Evolutionary conservation across 2,329 filamentous ascomycete genomes (phyloP).

Genomic region (Clarireedia paspali): DNA sequence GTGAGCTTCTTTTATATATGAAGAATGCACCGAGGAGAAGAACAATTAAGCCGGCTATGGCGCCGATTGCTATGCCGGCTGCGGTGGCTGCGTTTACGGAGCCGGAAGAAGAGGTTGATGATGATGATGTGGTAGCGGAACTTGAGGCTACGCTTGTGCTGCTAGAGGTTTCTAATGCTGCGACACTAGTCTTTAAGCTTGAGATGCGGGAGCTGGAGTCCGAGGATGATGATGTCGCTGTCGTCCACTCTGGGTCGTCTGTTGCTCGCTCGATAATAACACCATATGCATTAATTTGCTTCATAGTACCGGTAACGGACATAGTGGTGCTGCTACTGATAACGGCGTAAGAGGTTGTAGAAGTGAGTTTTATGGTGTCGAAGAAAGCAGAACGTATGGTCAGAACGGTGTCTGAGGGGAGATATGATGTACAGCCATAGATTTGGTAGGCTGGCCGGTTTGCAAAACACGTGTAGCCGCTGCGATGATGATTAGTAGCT

Average conservation of each 20-base stretch:
- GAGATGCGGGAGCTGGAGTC: not conserved
- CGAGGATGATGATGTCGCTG: not conserved
- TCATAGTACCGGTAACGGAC: not conserved
- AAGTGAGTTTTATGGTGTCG: not conserved
- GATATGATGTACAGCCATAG: constrained; percentile 3
- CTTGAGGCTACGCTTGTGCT: not conserved
- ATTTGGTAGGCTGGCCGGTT: not conserved
- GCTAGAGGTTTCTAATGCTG: not conserved
- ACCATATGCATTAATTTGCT: not conserved
- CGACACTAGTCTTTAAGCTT: not conserved
- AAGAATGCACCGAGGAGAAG: too few species aligned
- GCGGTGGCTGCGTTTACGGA: not conserved
- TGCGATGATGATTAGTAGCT: not conserved
- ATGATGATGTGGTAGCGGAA: not conserved
- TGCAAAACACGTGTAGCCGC: constrained; percentile 1
- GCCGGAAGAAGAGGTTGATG: not conserved
- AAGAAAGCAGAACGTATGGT: not conserved
- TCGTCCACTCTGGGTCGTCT: not conserved
- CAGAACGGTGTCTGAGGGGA: not conserved
- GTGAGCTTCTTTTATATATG: too few species aligned
- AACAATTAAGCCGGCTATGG: not conserved
- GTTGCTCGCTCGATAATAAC: constrained; percentile 2
- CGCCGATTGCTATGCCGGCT: not conserved
- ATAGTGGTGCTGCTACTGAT: not conserved
- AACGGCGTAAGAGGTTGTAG: not conserved